phyloP scores from a whole-genome alignment of 805 yeast genomes.

The Monosporozyma siamensis region DNA sequence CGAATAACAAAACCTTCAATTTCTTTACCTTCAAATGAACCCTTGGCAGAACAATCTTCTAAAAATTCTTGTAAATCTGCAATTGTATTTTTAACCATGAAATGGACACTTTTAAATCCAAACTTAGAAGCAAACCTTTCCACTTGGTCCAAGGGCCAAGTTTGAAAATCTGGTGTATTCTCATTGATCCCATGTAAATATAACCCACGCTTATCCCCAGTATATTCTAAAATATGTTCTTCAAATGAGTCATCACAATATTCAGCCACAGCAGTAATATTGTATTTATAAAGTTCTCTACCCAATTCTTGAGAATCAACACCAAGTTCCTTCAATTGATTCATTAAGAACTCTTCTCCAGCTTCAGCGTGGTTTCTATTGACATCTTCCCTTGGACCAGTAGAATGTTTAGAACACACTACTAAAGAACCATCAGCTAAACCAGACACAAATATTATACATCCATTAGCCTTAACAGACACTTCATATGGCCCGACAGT shows the following conservation, averaged over 20 bases:
- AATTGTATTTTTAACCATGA: constrained; percentile 32
- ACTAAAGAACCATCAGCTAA: constrained; percentile 64
- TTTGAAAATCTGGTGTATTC: constrained; percentile 54
- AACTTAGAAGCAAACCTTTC: constrained; percentile 48
- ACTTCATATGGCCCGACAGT: constrained; percentile 73
- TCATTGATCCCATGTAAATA: constrained; percentile 83
- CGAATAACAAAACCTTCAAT: constrained; percentile 92
- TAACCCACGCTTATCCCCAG: constrained; percentile 59
- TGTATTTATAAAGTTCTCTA: constrained; percentile 36
- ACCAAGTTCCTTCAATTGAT: constrained; percentile 40
- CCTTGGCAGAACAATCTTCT: constrained; percentile 49
- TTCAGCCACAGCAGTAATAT: constrained; percentile 84
- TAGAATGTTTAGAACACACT: constrained; percentile 86
- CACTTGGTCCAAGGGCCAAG: constrained; percentile 56
- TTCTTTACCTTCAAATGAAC: constrained; percentile 61
- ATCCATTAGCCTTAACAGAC: constrained; percentile 87
- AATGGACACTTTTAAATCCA: constrained; percentile 62
- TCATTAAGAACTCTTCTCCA: constrained; percentile 51
- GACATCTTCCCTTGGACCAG: constrained; percentile 53
- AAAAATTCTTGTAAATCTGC: constrained; percentile 41
- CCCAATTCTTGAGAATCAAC: constrained; percentile 47
- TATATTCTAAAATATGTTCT: constrained; percentile 81
- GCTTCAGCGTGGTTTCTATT: constrained; percentile 63
- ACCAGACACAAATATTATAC: constrained; percentile 78
- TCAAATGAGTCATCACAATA: constrained; percentile 88